Conservation (phyloP, 352 stramenopile genomes). For the Phytophthora macrochlamydospora region DNA sequence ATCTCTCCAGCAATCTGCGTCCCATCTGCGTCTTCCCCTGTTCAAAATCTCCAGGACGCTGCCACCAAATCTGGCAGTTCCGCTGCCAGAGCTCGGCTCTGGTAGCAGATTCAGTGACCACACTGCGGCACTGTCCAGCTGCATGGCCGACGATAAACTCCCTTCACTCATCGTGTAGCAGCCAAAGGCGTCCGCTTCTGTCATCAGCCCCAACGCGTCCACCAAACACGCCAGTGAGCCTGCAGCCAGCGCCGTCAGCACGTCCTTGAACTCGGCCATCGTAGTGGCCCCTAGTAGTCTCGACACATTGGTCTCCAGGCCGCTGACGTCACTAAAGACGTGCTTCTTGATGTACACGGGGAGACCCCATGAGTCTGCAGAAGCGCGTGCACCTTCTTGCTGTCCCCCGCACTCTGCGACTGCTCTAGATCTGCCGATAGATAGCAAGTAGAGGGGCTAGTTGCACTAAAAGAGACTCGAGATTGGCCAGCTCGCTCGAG, state of each 20-base stretch:
- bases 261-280: slow-evolving; percentile 66
- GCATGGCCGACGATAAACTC: slow-evolving; percentile 89
- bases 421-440: slow-evolving; percentile 63
- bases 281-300: slow-evolving; percentile 60
- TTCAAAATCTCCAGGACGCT: slow-evolving; percentile 96
- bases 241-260: slow-evolving; percentile 76
- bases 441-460: slow-evolving; percentile 79
- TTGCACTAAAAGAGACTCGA: slow-evolving; percentile 87
- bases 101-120: slow-evolving; percentile 94
- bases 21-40: slow-evolving; percentile 95
- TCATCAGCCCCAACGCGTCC: slow-evolving; percentile 72
- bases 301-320: slow-evolving; percentile 68
- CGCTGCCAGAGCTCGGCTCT: slow-evolving; percentile 51
- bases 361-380: slow-evolving; percentile 67
- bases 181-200: slow-evolving; percentile 69
- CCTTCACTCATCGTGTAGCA: slow-evolving; percentile 70
- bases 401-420: slow-evolving; percentile 67
- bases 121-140: slow-evolving; percentile 92
- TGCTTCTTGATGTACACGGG: slow-evolving; percentile 76
- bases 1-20: slow-evolving; percentile 92
- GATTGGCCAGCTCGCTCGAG: slow-evolving; percentile 81
- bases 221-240: slow-evolving; percentile 72
- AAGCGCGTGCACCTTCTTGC: slow-evolving; percentile 83
- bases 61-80: slow-evolving; percentile 52
- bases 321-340: slow-evolving; percentile 54